Evolutionary conservation across 768 basidiomycete species (phyloP).

Genomic region (Sporobolomyces pararoseus): DNA sequence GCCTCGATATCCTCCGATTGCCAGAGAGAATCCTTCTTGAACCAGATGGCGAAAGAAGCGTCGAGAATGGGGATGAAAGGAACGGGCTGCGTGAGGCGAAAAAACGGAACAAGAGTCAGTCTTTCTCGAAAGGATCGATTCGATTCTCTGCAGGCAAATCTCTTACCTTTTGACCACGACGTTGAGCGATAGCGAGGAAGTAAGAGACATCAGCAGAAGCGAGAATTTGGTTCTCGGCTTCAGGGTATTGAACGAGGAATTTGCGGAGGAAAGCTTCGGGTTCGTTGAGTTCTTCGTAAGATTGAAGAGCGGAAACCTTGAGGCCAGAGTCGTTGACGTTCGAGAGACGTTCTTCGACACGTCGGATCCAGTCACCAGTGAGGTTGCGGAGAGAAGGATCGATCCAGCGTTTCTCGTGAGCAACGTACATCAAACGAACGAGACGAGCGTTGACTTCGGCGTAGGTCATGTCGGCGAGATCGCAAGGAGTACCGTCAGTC

Average conservation of each 20-base stretch:
- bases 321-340: slow-evolving; percentile 51
- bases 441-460: slow-evolving; percentile 89
- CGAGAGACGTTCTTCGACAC: slow-evolving; percentile 55
- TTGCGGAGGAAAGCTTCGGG: slow-evolving; percentile 67
- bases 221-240: slow-evolving; percentile 77
- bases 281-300: slow-evolving; percentile 77
- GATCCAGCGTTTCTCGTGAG: slow-evolving; percentile 88
- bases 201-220: slow-evolving; percentile 89
- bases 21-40: slow-evolving; percentile 99
- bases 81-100: slow-evolving; percentile 56
- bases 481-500: slow-evolving; percentile 79
- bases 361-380: slow-evolving; percentile 92
- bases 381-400: slow-evolving; percentile 86
- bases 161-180: slow-evolving; percentile 78
- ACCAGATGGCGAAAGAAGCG: slow-evolving; percentile 93
- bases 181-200: slow-evolving; percentile 92
- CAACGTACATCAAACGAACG: slow-evolving; percentile 89
- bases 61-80: slow-evolving; percentile 97
- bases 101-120: background rate
- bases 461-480: slow-evolving; percentile 95
- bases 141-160: background rate
- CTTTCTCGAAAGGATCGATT: background rate
- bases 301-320: slow-evolving; percentile 79
- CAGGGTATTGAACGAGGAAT: slow-evolving; percentile 78
- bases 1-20: slow-evolving; percentile 97